Conservation (phyloP, 163 green algal species). For the Coccomyxa subellipsoidea region DNA sequence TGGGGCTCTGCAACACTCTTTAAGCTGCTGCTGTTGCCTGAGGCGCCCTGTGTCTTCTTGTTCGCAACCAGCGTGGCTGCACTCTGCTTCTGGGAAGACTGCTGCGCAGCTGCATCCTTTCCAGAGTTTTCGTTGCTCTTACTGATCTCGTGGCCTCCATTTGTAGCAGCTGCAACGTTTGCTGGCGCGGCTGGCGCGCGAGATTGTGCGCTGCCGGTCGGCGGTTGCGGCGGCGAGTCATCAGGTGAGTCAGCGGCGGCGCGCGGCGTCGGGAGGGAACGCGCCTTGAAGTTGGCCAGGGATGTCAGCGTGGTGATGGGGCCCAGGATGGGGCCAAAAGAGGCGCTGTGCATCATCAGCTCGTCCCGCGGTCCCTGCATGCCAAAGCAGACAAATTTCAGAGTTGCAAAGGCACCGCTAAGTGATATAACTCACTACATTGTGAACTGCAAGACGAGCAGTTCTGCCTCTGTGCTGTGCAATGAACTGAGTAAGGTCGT, state of each 20-base stretch:
- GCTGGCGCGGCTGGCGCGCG: background rate
- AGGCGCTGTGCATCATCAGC: background rate
- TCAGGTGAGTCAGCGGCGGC: background rate
- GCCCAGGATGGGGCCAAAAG: background rate
- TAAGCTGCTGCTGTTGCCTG: too few species aligned
- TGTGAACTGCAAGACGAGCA: background rate
- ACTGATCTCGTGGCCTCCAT: too few species aligned
- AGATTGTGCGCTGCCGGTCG: background rate
- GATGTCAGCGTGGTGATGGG: slow-evolving; percentile 18
- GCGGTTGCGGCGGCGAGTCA: background rate
- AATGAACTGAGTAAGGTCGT: too few species aligned
- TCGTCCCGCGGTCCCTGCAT: background rate
- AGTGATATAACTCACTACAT: background rate
- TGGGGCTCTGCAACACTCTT: too few species aligned
- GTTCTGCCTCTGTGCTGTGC: too few species aligned
- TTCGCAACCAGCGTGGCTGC: too few species aligned
- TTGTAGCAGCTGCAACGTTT: background rate
- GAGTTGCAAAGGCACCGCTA: background rate
- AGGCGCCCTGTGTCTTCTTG: too few species aligned
- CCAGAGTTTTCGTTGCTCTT: too few species aligned
- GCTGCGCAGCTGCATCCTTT: too few species aligned
- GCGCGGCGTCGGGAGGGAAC: background rate
- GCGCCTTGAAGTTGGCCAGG: slow-evolving; percentile 15
- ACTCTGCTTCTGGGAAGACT: too few species aligned
- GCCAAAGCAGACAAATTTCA: background rate